Evolutionary conservation across 345 rosid genomes (phyloP).

Genomic region (Bruguiera parviflora): DNA sequence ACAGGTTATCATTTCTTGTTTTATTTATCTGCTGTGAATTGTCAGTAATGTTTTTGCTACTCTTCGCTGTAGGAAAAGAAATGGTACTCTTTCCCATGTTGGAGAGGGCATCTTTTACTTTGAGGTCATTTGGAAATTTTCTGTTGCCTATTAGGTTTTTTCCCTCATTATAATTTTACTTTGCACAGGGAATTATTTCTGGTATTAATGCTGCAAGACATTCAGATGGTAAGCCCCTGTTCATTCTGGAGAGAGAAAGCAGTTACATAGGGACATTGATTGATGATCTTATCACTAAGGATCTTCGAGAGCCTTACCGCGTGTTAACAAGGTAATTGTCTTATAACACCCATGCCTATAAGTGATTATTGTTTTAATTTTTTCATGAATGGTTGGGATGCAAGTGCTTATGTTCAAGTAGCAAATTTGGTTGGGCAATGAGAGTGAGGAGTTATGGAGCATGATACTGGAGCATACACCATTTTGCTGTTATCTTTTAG

Average conservation of each 20-base stretch:
- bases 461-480: too few species aligned
- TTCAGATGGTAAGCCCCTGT: constrained; percentile 66
- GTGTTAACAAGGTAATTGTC: constrained; percentile 77
- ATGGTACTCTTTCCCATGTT: neutral
- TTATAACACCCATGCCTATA: neutral
- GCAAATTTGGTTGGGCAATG: neutral
- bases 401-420: constrained; percentile 4
- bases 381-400: neutral
- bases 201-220: constrained; percentile 96
- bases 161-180: neutral
- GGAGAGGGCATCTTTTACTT: neutral
- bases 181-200: constrained; percentile 73
- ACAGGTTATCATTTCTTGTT: constrained; percentile 49
- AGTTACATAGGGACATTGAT: constrained; percentile 90
- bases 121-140: neutral
- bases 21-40: constrained; percentile 1
- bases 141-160: neutral
- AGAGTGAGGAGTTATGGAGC: neutral
- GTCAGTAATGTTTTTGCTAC: neutral
- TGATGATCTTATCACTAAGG: constrained; percentile 93
- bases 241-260: constrained; percentile 97
- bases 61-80: neutral
- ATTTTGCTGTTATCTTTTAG: too few species aligned
- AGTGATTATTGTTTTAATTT: neutral
- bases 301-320: constrained; percentile 96